Base-by-base conservation (phyloP, 805 yeast species). In the Yamadazyma kitorensis region DNA sequence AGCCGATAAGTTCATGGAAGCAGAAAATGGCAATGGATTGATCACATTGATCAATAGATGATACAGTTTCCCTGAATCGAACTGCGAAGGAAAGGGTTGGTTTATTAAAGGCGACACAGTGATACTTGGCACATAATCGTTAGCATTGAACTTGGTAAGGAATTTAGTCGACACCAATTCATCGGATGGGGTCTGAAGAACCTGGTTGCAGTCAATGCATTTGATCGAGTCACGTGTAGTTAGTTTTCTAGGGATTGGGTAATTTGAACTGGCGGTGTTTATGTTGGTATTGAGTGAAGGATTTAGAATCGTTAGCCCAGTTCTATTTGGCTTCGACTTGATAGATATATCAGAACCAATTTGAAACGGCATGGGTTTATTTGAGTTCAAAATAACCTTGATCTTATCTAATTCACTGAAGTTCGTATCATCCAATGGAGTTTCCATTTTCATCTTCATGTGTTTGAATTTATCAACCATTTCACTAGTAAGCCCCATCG, bases 101-200 rank as follows among this genome's bases (percentile, higher is more conserved):
- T 29, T 29, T 7, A 40, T 25, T n/a, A 28, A 24, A 7, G 49
- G 46, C n/a, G 55, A 45, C 31, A 50, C 27, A 24, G 37, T 44
- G 1, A 63, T 32, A 4, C 44, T 39, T 12, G 72, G 71, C 36
- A 65, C 29, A 20, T 48, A 52, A 24, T 66, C 70, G 5, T 52
- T 37, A 3, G 69, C 68, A 31, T 56, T 52, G 43, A 53, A 61
- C 33, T 57, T 59, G 12, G 48, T 43, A 13, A 47, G 29, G 34
- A 51, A 55, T 33, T 65, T 65, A 41, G 55, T 47, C 43, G 55
- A 51, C 17, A 49, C 40, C 6, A 54, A 41, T 16, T 57, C 63
- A 1, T 45, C 38, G 2, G 49, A 47, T 2, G 68, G 69, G 12
- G 41, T 31, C 18, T 51, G 33, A 13, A 66, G 38, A 11, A 35